Evolutionary conservation across 2,329 filamentous ascomycete genomes (phyloP).

Genomic region (Colletotrichum plurivorum): DNA sequence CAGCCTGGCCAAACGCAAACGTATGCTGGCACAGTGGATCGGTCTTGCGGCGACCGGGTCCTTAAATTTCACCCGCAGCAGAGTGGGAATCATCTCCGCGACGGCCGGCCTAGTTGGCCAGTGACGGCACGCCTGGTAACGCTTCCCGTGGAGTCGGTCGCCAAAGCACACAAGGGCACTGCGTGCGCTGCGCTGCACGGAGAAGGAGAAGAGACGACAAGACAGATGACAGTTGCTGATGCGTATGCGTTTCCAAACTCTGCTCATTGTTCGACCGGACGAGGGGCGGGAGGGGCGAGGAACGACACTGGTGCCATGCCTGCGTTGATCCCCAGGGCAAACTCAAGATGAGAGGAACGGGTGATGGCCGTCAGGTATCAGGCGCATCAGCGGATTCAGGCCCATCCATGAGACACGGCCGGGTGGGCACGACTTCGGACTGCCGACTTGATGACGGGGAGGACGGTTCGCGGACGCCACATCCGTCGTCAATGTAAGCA

Average conservation of each 20-base stretch:
- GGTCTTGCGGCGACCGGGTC: constrained; percentile 30
- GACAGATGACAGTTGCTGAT: constrained; percentile 11
- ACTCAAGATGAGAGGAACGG: constrained; percentile 39
- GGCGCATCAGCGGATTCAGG: constrained; percentile 22
- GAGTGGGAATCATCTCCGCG: constrained; percentile 32
- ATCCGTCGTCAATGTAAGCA: constrained; percentile 26
- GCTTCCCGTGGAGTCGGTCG: constrained; percentile 4
- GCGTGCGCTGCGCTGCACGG: not conserved
- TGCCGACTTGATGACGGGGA: too few species aligned
- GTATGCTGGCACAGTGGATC: constrained; percentile 20
- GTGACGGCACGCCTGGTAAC: not conserved
- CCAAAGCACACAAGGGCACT: not conserved
- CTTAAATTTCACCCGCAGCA: constrained; percentile 35
- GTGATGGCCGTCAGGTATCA: constrained; percentile 37
- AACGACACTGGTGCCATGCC: constrained; percentile 28
- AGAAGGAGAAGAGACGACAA: constrained; percentile 23
- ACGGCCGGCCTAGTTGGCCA: constrained; percentile 19
- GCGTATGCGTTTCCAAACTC: constrained; percentile 30
- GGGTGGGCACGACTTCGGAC: not conserved
- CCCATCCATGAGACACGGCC: constrained; percentile 33
- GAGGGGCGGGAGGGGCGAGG: not conserved
- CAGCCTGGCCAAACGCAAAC: constrained; percentile 20
- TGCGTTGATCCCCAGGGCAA: constrained; percentile 35
- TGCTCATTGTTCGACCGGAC: constrained; percentile 15
- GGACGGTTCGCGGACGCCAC: constrained; percentile 22